Evolutionary conservation across 345 rosid genomes (phyloP), one percentile per base, ranked within the genome.

Genomic region (Eucalyptus marginata): DNA sequence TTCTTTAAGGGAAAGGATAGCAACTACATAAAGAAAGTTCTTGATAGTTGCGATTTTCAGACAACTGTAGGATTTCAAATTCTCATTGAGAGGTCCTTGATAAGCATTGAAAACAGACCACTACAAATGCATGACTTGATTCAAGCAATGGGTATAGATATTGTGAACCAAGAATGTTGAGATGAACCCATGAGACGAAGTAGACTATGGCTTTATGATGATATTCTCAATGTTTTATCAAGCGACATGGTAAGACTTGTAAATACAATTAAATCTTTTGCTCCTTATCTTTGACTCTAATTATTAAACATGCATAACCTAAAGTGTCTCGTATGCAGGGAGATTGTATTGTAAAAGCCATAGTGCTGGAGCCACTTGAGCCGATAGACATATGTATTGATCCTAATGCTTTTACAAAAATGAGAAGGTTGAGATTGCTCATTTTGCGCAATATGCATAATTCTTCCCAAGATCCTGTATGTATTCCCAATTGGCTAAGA

Each of bases 321-420:
- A 66, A n/a, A 15, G 5, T 66, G 10, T 31, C 10, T 20, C 1
- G 31, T 15, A n/a, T 14, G 2, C 17, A 66, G 79, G 40, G 40
- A 66, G 6, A 66, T 0, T 66, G 40, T n/a, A 3, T 0, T 7
- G 79, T 66, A 4, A 31, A 66, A n/a, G 79, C 79, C 40, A 66
- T 66, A 31, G 79, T 66, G 40, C 1, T 66, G 22, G 79, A 14
- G 40, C 10, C 5, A 66, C 3, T 0, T 66, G 10, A 15, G 40
- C 40, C 6, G 2, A 15, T 0, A 66, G 22, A 66, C 3, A 66
- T 66, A 4, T n/a, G 40, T 31, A 31, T 66, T 2, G 0, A 7
- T n/a, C 22, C 22, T 15, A 3, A 31, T 31, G 79, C 79, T 31
- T 66, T 66, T n/a, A 14, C 10, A 31, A 31, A 66, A 31, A 16